Base-by-base conservation (phyloP, 129 eudicot species). In the Smallanthus sonchifolius region DNA sequence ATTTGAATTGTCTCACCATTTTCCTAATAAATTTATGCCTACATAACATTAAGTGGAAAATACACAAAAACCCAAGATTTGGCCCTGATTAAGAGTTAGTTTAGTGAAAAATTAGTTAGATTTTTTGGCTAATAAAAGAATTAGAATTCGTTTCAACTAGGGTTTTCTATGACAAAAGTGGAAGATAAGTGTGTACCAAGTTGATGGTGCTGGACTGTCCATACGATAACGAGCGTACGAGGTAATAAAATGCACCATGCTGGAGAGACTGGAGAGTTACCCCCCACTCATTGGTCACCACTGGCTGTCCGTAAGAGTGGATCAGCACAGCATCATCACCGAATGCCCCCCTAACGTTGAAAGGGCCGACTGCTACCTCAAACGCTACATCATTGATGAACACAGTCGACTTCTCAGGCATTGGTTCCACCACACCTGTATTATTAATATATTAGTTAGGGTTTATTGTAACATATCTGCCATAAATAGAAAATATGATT, bases 271-370 rank as follows among this genome's bases (percentile, higher is more conserved):
- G 90, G 35, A 86, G 82, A 3, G 99, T 94, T 30, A 86, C 79
- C n/a, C 99, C 99, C 96, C 96, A 91, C 71, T 88, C 96, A 61
- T 91, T 85, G 32, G 94, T 88, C 39, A 82, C 71, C 39, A 94
- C 97, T 0, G 88, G 91, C 67, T 86, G 90, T 38, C 99, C 97
- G n/a, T 86, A 64, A 0, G 91, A 75, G 74, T 94, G 87, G 8
- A 94, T 20, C 35, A 94, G 85, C 86, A 91, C 74, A 0, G 86
- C 89, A 67, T 88, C 96, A n/a, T 85, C 88, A 13, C 96, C 99
- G 44, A 94, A 91, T 10, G 86, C 86, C 54, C 87, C 92, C 70
- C 84, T 79, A 70, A 94, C 91, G 32, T 88, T 88, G 62, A 94
- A 85, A 10, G 93, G 92, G 0, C 93, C 99, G 2, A 51, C 60